phyloP scores from a whole-genome alignment of 1,284 basidiomycete genomes.

The Termitomyces sp. region DNA sequence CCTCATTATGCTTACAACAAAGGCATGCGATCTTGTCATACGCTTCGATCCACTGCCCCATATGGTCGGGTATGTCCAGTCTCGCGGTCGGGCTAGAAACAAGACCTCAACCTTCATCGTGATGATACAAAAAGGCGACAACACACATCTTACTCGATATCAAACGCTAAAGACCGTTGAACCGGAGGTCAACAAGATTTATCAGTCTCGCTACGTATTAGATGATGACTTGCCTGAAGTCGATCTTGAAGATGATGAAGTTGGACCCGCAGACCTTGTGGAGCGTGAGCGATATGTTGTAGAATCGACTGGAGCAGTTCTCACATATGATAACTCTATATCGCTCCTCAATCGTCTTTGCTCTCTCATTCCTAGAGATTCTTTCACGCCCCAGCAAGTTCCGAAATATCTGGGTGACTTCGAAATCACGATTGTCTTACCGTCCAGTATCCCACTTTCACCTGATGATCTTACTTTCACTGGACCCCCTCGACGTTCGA shows the following conservation, averaged over 20 bases:
- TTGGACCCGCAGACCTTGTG: constrained; percentile 48
- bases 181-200: constrained; percentile 55
- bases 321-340: constrained; percentile 73
- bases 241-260: constrained; percentile 43
- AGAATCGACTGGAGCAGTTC: constrained; percentile 63
- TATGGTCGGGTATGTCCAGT: constrained; percentile 80
- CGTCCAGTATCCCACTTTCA: constrained; percentile 60
- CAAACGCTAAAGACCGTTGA: constrained; percentile 54
- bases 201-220: constrained; percentile 38
- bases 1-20: not conserved
- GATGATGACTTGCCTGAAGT: constrained; percentile 35
- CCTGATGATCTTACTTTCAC: constrained; percentile 46
- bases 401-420: constrained; percentile 65
- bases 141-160: constrained; percentile 52
- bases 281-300: constrained; percentile 70
- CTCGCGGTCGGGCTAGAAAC: constrained; percentile 76
- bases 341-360: constrained; percentile 68
- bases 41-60: constrained; percentile 75
- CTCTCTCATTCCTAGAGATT: constrained; percentile 67
- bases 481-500: constrained; percentile 57
- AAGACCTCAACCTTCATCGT: constrained; percentile 72
- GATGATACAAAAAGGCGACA: constrained; percentile 65
- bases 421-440: constrained; percentile 54
- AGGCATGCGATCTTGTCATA: constrained; percentile 82
- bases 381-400: constrained; percentile 53